Evolutionary conservation across 1,284 basidiomycete species (phyloP), one percentile per base, ranked within the genome.

Genomic region (Pseudozyma sp.): DNA sequence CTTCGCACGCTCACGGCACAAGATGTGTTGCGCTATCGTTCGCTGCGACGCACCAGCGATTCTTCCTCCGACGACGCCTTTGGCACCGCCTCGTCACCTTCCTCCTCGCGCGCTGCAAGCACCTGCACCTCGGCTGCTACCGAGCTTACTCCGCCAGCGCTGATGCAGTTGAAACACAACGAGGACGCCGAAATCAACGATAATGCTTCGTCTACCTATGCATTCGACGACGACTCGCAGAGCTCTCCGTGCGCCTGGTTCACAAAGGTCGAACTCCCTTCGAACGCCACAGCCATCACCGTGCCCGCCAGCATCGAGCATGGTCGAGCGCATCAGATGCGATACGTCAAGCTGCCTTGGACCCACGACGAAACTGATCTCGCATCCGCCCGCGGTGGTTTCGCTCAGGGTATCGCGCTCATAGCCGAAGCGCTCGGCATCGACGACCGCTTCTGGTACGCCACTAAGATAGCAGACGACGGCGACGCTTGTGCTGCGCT

Each of bases 281-380:
- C 57, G 9, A 74, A 79, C 39, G 78, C 80, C 11, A 69, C 65
- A 9, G 68, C 64, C 3, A 68, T 61, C 33, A 73, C 29, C 6
- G 65, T 81, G 7, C 57, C 80, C 4, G 52, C 60, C 42, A 60
- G 45, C 42, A 59, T 64, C 3, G 39, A 52, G 13, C 51, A 56
- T 9, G 61, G 63, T 6, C 61, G 69, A 6, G 14, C 43, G 17
- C 37, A 47, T 46, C 57, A 71, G n/a, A 50, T 78, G 39, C 75
- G 77, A 40, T 97, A 97, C 84, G 90, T 94, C 84, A 96, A 97
- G 85, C 88, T 97, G 31, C 89, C 90, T 53, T 97, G 95, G 95
- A 94, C 93, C 37, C 96, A 98, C 85, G 80, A 81, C 51, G 77
- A 81, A 62, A 74, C 75, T 5, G 79, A 81, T 11, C 64, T 81